Percentiles rank a stretch among this genome's conserved stretches.
Evolutionary conservation across 2,329 filamentous ascomycete species (phyloP).

Genomic region (Anthostomella pinea): DNA sequence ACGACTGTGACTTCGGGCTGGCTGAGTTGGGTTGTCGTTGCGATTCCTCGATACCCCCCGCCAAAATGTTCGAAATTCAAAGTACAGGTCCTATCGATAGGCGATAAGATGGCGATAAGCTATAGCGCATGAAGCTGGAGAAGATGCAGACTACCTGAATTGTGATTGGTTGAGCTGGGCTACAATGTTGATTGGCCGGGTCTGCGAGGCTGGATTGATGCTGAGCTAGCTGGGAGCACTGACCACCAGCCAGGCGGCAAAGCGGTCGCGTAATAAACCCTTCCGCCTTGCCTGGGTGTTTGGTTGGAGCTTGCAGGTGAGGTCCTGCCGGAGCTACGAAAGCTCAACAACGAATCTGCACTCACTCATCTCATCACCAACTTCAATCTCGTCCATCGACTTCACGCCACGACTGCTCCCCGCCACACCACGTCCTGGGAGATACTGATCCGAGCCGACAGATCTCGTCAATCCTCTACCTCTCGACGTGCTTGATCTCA

Average conservation of each 20-base stretch:
- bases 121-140: constrained; percentile 9
- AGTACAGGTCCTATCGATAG: constrained; percentile 2
- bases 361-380: not conserved
- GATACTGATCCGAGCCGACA: too few species aligned
- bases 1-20: too few species aligned
- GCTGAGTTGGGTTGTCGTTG: too few species aligned
- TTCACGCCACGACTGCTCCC: too few species aligned
- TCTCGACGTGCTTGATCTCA: not conserved
- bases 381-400: constrained; percentile 1
- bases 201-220: too few species aligned
- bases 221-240: too few species aligned
- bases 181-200: constrained; percentile 15
- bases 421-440: too few species aligned
- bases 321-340: constrained; percentile 6
- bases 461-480: too few species aligned
- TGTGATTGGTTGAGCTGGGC: constrained; percentile 7
- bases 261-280: constrained; percentile 30
- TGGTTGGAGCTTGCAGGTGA: constrained; percentile 4
- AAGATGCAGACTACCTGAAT: too few species aligned
- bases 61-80: constrained; percentile 10
- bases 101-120: constrained; percentile 10
- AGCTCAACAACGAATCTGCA: constrained; percentile 7
- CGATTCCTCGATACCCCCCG: too few species aligned
- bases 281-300: constrained; percentile 19
- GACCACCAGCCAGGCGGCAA: constrained; percentile 29